Base-by-base conservation (phyloP, 176 grass and related monocot species). In the bread wheat (Triticum aestivum) region DNA sequence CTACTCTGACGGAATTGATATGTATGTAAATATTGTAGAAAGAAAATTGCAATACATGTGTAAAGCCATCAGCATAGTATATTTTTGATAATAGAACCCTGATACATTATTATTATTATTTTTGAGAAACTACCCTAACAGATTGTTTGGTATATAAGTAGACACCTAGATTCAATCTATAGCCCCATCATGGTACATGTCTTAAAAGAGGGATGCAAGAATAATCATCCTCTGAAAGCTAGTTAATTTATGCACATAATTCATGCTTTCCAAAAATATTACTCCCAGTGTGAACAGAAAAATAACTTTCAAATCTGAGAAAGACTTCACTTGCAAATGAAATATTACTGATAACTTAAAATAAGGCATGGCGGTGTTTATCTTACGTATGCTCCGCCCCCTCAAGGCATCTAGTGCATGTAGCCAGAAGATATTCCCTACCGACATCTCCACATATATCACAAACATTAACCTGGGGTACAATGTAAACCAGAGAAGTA, bases 381-480 rank as follows among this genome's bases (percentile, higher is more conserved):
- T 75, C 91, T 98, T 93, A 98, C 96, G 76, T 98, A 54, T 98
- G 96, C 82, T 98, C 96, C 3, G 96, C 96, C 10, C 96, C 96
- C 68, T 98, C 96, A 87, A 92, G 59, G 82, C 96, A 98, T 94
- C 90, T 87, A 84, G 88, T 98, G 63, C 96, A 98, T 81, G 96
- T 91, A 83, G 92, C 96, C 68, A 98, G 90, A 88, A 88, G 90
- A 86, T 96, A 93, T 66, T 98, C 96, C 75, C 91, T 91, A 54
- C 96, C 96, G 71, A 92, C 82, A 92, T 98, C 96, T 88, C 96
- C 96, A 79, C 96, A 98, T 84, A 98, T 98, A 98, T 98, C 96
- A 86, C 96, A 98, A 84, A 98, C 93, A 3, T 94, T 96, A 83
- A 98, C 96, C 96, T 98, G 87, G 18, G 51, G 6, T 78, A 70